A percentile compares a stretch with the other conserved stretches of the same genome.
Evolutionary conservation across 768 basidiomycete genomes (phyloP).

Genomic region (Psilocybe cubensis): DNA sequence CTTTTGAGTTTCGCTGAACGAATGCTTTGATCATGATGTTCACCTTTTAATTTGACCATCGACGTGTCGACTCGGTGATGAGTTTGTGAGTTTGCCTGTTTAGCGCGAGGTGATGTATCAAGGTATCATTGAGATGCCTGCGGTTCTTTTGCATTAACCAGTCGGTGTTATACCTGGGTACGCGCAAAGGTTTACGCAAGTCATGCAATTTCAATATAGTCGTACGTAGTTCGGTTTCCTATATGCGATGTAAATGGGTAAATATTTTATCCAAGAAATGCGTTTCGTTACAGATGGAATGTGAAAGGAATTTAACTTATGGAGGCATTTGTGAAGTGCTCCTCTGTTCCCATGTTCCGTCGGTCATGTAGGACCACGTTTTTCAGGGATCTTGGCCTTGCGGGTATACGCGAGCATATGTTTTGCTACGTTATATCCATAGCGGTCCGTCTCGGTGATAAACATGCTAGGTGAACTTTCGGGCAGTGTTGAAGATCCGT

Average conservation of each 20-base stretch:
- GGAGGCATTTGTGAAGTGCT: not conserved
- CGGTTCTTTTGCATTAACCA: not conserved
- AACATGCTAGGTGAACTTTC: not conserved
- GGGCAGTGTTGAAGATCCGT: not conserved
- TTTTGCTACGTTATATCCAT: not conserved
- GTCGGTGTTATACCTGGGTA: not conserved
- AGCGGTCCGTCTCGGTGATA: not conserved
- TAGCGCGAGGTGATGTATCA: no score
- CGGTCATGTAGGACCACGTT: not conserved
- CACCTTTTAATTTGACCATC: not conserved
- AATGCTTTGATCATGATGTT: not conserved
- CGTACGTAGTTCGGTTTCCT: not conserved
- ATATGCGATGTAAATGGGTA: no score
- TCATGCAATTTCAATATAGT: not conserved
- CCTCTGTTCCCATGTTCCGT: constrained; percentile 6
- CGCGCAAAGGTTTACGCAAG: constrained; percentile 1
- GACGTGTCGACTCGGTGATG: no score
- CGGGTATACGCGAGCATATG: not conserved
- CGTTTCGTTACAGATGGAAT: not conserved
- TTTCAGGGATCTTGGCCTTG: not conserved
- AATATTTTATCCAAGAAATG: not conserved
- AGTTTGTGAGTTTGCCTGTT: no score
- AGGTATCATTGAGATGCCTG: no score
- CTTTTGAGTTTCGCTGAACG: not conserved
- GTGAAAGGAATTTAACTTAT: not conserved